phyloP scores from a whole-genome alignment of 2,329 filamentous ascomycete species.

The Aspergillus viridinutans region DNA sequence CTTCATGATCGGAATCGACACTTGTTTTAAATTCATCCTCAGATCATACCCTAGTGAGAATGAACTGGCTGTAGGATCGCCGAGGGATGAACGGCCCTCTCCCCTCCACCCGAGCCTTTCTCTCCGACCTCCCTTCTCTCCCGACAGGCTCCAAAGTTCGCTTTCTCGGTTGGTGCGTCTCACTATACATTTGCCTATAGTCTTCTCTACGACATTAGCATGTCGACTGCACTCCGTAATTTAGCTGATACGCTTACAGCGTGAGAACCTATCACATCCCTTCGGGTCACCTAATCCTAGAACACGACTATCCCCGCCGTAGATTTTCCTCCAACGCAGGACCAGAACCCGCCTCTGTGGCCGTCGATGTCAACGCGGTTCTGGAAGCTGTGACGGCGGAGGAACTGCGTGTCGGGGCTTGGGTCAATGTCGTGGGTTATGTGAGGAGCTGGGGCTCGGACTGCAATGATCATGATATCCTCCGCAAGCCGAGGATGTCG shows the following conservation, averaged over 20 bases:
- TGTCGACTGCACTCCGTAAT: neutral
- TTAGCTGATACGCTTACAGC: slow-evolving; percentile 37
- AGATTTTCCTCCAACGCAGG: slow-evolving; percentile 22
- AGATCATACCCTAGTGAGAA: neutral
- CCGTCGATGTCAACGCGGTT: slow-evolving; percentile 68
- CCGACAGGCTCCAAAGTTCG: slow-evolving; percentile 72
- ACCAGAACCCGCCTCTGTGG: slow-evolving; percentile 41
- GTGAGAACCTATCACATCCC: slow-evolving; percentile 55
- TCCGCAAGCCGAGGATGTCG: slow-evolving; percentile 1
- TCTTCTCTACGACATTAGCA: neutral
- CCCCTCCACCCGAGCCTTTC: slow-evolving; percentile 61
- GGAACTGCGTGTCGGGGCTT: slow-evolving; percentile 68
- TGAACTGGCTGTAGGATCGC: neutral
- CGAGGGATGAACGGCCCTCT: slow-evolving; percentile 50
- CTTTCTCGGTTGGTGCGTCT: slow-evolving; percentile 81
- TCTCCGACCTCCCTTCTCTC: slow-evolving; percentile 55
- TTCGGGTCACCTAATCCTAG: slow-evolving; percentile 61
- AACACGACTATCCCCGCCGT: slow-evolving; percentile 56
- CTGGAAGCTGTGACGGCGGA: slow-evolving; percentile 61
- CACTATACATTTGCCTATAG: neutral
- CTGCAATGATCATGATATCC: slow-evolving; percentile 9
- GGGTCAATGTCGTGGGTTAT: slow-evolving; percentile 87
- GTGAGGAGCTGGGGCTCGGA: slow-evolving; percentile 41
- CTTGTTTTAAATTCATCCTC: neutral
- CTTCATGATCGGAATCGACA: neutral